Evolutionary conservation across 192 early-diverging fungal genomes (phyloP), one percentile per base, ranked within the genome.

Genomic region (Podila clonocystis): DNA sequence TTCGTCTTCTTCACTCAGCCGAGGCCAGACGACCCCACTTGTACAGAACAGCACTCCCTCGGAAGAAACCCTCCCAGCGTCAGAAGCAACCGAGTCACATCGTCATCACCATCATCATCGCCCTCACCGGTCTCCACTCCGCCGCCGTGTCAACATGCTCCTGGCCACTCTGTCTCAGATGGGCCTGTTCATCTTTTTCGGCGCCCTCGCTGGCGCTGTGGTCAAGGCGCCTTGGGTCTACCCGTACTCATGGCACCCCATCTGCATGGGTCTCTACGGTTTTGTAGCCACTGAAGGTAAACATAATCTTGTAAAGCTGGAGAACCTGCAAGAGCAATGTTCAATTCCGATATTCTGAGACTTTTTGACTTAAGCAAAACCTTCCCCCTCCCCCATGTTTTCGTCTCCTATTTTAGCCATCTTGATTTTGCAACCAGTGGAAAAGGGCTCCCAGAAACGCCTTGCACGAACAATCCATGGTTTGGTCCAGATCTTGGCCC

Each of bases 171-270:
- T 63, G 9, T 24, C 77, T 59, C 77, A 80, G 31, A 60, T 72
- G 0, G 77, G 77, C 4, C 62, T 73, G 5, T 49, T 80, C 31
- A 57, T 73, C 19, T 80, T 60, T 45, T 80, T 80, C 29, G 77
- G 77, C 11, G 36, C 66, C 1, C 33, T 80, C 66, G 50, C 29
- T 15, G 55, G 30, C 15, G 77, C 63, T 50, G 38, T 65, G 5
- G 28, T 52, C 31, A 80, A 80, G 45, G 77, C 77, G 15, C 70
- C 70, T 4, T 80, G 77, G 77, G 77, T 65, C 9, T 73, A 72
- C 26, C 77, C 77, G 2, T 80, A 72, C 34, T 73, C 77, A 28
- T 80, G 77, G 77, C 77, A 80, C 24, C 77, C 77, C 9, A 80
- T 80, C 31, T 69, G 50, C 26, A 80, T 80, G 77, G 77, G 77